phyloP scores from a whole-genome alignment of 257 asterid species.

The Mentha longifolia region DNA sequence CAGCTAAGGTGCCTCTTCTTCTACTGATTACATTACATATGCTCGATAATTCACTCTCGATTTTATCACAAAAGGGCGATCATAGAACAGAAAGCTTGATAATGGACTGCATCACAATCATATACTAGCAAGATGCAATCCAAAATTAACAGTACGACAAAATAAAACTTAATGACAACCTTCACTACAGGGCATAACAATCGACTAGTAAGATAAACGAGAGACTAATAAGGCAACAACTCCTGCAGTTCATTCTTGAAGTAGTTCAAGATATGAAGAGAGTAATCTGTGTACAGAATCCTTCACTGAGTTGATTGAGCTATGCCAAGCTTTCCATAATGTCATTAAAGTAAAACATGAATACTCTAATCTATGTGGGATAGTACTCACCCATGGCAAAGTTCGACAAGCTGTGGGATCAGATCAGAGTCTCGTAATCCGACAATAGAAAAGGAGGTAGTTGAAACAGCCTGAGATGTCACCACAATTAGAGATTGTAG shows the following conservation, averaged over 20 bases:
- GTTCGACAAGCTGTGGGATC: conserved; percentile 92
- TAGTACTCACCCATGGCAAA: conserved; percentile 83
- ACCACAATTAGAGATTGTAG: conserved; percentile 84
- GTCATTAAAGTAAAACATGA: neutral
- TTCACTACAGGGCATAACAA: neutral
- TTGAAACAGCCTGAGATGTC: conserved; percentile 94
- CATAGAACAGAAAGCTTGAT: neutral
- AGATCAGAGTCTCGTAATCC: conserved; percentile 79
- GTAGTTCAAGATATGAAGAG: neutral
- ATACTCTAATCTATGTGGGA: conserved; percentile 5
- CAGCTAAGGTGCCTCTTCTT: neutral
- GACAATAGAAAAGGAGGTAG: conserved; percentile 81
- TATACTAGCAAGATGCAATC: neutral
- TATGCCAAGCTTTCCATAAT: neutral
- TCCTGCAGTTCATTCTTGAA: neutral
- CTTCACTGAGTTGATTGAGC: neutral
- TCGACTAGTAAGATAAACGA: neutral
- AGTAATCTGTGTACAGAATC: neutral
- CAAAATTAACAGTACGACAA: no score
- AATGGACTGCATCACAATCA: neutral
- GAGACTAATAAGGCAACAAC: neutral
- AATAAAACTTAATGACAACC: neutral
- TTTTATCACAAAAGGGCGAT: neutral
- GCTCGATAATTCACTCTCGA: neutral
- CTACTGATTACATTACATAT: neutral